phyloP scores from a whole-genome alignment of 2,329 filamentous ascomycete genomes.

The Pseudocercospora fuligena region DNA sequence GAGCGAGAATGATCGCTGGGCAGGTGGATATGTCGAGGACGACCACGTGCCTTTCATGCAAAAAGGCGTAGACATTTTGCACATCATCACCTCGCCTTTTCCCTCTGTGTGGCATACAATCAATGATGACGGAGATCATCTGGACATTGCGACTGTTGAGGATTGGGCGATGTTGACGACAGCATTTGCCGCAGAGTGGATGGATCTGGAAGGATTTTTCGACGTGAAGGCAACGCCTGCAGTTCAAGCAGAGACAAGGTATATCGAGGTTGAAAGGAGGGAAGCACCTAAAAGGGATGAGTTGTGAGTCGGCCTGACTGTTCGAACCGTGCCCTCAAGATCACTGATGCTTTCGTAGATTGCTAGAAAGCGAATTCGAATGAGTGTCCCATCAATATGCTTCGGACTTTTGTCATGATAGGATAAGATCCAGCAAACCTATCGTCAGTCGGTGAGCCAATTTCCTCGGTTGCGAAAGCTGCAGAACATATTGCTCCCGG shows the following conservation, averaged over 20 bases:
- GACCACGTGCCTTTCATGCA: constrained; percentile 91
- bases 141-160: constrained; percentile 77
- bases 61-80: constrained; percentile 83
- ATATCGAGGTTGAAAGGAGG: constrained; percentile 11
- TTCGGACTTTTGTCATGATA: not conserved
- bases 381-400: not conserved
- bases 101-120: constrained; percentile 85
- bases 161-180: constrained; percentile 88
- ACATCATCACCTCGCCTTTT: constrained; percentile 85
- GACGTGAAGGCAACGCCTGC: constrained; percentile 22
- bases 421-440: not conserved
- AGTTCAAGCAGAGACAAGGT: constrained; percentile 5
- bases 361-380: constrained; percentile 6
- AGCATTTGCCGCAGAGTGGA: constrained; percentile 88
- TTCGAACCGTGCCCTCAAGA: not conserved
- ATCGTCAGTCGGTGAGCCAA: not conserved
- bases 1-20: constrained; percentile 53
- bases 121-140: constrained; percentile 79
- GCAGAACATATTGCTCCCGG: no score
- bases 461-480: not conserved
- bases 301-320: constrained; percentile 26
- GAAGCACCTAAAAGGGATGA: constrained; percentile 22
- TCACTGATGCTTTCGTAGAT: constrained; percentile 4
- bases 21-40: constrained; percentile 64
- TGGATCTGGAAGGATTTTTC: constrained; percentile 73